Base-by-base conservation (phyloP, 1,284 basidiomycete genomes). In the Rhodotorula sp. region DNA sequence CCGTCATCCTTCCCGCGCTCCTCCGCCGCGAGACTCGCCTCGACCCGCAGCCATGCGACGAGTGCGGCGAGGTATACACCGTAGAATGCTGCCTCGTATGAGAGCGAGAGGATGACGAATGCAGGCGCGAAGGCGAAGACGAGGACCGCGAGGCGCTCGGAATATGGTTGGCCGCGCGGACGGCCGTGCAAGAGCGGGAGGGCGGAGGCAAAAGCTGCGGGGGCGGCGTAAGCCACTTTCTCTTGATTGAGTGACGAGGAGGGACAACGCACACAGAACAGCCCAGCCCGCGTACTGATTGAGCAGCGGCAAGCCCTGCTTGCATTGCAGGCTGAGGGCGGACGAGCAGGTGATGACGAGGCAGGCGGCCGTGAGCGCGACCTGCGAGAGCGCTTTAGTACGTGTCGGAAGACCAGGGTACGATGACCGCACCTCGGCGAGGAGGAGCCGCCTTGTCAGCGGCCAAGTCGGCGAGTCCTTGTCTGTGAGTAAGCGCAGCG, bases 61-160 rank as follows among this genome's bases (percentile, higher is more conserved):
- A 94, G 81, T 3, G 87, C 88, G 17, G 83, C 82, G 0, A 88
- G 86, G 79, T 90, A 94, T 25, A 87, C 84, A 25, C 87, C 83
- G 77, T 89, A 93, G 81, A 95, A 95, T 19, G 94, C 83, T 0
- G 89, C 90, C 78, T 95, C 92, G 56, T 90, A 88, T 70, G 89
- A 90, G 77, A 94, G 88, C 2, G 91, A 91, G 27, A 95, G 85
- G 46, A 94, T 85, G 46, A 93, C 85, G 71, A 94, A 94, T 74
- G 88, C 88, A 1, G 89, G 89, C 0, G 88, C 87, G 75, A 94
- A 90, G 2, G 88, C 88, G 61, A 91, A 84, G 81, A 74, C 58
- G 34, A 76, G 63, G 39, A 81, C 73, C 2, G 77, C 69, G 48
- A 82, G 61, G 12, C 81, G 80, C 66, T 81, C 79, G 25, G 76